phyloP scores from a whole-genome alignment of 148 eudicot species.

The Diospyros kaki region DNA sequence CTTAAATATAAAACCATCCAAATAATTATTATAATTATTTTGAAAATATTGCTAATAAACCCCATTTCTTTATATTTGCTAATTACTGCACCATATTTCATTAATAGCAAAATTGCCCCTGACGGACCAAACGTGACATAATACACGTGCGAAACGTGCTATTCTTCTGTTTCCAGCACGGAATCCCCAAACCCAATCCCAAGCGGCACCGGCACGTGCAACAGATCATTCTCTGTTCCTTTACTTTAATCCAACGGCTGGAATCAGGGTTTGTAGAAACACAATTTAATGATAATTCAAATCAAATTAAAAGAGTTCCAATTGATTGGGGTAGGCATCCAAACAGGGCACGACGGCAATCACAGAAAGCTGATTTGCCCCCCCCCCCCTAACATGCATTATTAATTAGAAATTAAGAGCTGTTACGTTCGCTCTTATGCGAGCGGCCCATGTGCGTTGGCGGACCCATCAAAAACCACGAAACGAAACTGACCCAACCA shows the following conservation, averaged over 20 bases:
- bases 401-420: not conserved
- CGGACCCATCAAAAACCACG: constrained; percentile 37
- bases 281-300: no score
- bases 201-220: not conserved
- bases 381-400: constrained; percentile 13
- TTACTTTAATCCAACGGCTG: no score
- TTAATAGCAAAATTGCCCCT: not conserved
- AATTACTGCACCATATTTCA: no score
- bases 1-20: no score
- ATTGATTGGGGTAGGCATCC: constrained; percentile 2
- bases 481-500: constrained; percentile 30
- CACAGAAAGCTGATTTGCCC: constrained; percentile 24
- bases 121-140: constrained; percentile 4
- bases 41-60: no score
- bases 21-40: no score
- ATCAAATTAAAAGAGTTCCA: no score
- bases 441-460: constrained; percentile 53
- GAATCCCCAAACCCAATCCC: no score
- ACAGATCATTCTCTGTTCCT: no score
- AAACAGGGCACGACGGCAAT: constrained; percentile 17
- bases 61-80: no score
- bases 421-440: constrained; percentile 24
- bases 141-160: constrained; percentile 11
- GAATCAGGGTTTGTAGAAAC: no score
- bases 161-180: not conserved